Base-by-base conservation (phyloP, 192 early-diverging fungal species). In the Phycomyces blakesleeanus region DNA sequence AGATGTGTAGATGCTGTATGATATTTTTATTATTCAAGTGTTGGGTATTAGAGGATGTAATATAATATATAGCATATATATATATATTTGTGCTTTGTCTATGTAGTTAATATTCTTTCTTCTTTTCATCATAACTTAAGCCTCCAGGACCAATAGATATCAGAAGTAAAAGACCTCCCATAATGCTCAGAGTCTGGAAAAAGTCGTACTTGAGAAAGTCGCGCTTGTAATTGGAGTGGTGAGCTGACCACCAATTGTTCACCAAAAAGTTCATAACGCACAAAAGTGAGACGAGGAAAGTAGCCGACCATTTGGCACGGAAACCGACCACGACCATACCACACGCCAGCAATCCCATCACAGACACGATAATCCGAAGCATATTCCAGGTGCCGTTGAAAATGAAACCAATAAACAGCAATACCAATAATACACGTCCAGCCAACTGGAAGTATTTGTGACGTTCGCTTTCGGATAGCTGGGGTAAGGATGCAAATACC, bases 151-250 rank as follows among this genome's bases (percentile, higher is more conserved):
- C 95, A 53, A 97, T 83, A 67, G 89, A 95, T 66, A 92, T 89
- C 15, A 98, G 83, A 51, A 98, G 76, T 24, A 98, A 76, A 65
- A 98, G 90, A 51, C 95, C 96, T 34, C 96, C 96, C 83, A 96
- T 87, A 83, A 83, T 94, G 90, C 95, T 89, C 89, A 97, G 83
- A 1, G 91, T 97, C 77, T 98, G 96, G 87, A 97, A 98, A 74
- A 98, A 98, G 80, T 98, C 96, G 74, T 97, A 98, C 71, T 95
- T 91, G 64, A 95, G 87, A 75, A 95, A 98, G 61, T 98, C 94
- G 71, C 88, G 78, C 68, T 91, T 88, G 7, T 87, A 85, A 53
- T 90, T 89, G 51, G 78, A 78, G 59, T 87, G 89, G 69, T 91
- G 89, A 44, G 91, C 82, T 20, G 87, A 82, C 95, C 95, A 97